Evolutionary conservation across 2,329 filamentous ascomycete species (phyloP).

Genomic region (Phoma sp.): DNA sequence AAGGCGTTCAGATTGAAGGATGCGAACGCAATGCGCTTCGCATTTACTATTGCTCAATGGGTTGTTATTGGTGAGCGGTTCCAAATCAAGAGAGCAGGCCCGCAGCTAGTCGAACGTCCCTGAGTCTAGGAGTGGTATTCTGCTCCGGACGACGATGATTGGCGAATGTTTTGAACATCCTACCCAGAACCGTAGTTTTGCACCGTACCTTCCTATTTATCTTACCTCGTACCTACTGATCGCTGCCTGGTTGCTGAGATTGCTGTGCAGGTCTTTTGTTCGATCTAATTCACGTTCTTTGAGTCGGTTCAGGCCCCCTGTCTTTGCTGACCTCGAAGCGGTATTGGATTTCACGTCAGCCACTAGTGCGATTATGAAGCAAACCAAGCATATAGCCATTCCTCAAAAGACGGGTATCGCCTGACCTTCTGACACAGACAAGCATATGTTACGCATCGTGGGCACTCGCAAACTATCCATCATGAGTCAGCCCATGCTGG

Average conservation of each 20-base stretch:
- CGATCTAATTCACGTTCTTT: too few species aligned
- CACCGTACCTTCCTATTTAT: not conserved
- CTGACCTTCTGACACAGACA: not conserved
- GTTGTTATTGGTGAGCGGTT: slow-evolving; percentile 54
- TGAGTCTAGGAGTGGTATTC: not conserved
- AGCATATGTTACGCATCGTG: not conserved
- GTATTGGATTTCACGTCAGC: not conserved
- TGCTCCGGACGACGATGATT: not conserved
- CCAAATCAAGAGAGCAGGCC: slow-evolving; percentile 42
- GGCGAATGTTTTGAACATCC: not conserved
- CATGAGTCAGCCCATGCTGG: slow-evolving; percentile 10
- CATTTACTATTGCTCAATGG: slow-evolving; percentile 52
- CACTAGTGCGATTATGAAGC: not conserved
- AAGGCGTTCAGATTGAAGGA: slow-evolving; percentile 33
- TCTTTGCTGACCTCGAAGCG: not conserved
- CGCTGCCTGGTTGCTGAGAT: too few species aligned
- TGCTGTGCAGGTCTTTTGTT: too few species aligned
- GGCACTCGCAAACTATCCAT: not conserved
- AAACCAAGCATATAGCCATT: not conserved
- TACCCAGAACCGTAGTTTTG: not conserved
- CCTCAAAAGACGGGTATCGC: not conserved
- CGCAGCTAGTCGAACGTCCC: not conserved
- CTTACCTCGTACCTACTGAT: too few species aligned
- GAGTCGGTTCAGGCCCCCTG: not conserved
- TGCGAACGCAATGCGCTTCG: slow-evolving; percentile 43